Evolutionary conservation across 2,329 filamentous ascomycete genomes (phyloP).

Genomic region (Colletotrichum cereale): DNA sequence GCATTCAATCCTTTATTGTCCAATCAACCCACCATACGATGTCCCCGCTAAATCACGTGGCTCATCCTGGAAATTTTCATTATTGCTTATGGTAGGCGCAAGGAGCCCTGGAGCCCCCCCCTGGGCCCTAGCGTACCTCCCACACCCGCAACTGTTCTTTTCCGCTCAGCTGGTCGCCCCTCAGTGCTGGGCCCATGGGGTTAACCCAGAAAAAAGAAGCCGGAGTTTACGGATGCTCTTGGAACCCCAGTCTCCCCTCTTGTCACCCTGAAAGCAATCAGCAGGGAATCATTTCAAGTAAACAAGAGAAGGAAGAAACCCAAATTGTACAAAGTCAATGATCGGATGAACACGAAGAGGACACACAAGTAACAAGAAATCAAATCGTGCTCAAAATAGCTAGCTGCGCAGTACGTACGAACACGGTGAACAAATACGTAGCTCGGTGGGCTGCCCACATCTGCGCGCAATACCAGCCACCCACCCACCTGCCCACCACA

Average conservation of each 20-base stretch:
- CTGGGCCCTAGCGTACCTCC: not conserved
- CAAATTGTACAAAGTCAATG: not conserved
- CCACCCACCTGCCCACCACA: constrained; percentile 35
- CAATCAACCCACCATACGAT: constrained; percentile 31
- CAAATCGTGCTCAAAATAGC: constrained; percentile 5
- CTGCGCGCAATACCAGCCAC: constrained; percentile 32
- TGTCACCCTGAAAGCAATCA: not conserved
- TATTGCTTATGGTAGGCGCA: constrained; percentile 20
- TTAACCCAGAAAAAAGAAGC: not conserved
- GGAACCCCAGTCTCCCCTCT: not conserved
- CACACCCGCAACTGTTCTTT: constrained; percentile 38
- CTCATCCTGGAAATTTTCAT: constrained; percentile 24
- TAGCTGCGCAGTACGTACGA: not conserved
- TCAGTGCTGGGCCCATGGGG: not conserved
- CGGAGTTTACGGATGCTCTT: not conserved
- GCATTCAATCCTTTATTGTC: constrained; percentile 9
- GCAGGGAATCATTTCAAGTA: not conserved
- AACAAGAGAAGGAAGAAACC: not conserved
- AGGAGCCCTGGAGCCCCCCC: constrained; percentile 27
- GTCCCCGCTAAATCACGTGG: constrained; percentile 40
- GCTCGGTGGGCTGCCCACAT: constrained; percentile 34
- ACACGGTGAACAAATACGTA: constrained; percentile 16
- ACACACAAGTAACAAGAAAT: too few relatives aligned
- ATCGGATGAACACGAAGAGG: not conserved
- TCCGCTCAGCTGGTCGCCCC: constrained; percentile 2